Base-by-base conservation (phyloP, 164 flowering plant genomes). In the Umbellularia californica region DNA sequence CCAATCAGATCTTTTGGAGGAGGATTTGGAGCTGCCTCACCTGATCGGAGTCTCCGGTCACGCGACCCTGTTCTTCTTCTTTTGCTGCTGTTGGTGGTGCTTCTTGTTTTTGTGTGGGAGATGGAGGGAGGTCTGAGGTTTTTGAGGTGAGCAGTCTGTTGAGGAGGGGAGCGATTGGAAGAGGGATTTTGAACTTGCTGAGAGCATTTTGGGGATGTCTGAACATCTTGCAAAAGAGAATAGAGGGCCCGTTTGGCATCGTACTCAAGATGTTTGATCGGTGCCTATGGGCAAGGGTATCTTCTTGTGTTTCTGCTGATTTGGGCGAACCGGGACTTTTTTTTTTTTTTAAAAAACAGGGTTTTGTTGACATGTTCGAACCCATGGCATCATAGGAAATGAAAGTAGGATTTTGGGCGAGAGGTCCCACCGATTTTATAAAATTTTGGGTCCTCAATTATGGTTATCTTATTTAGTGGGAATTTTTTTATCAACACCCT, bases 1-100 rank as follows among this genome's bases (percentile, higher is more conserved):
- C 71, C 9, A 51, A n/a, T 1, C 71, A 47, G 30, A 52, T 20
- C 28, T 51, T 52, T 19, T 25, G 50, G 76, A 74, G 64, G 71
- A 67, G 19, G 15, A 28, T 27, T 9, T 28, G 71, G 66, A 74
- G 65, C 51, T 33, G 27, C 24, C 25, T 25, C 65, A 71, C 14
- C 11, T 51, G 3, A 64, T 64, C 67, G 67, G 24, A 60, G 9
- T 60, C 64, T 60, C 2, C 64, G 24, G 24, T 35, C 47, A 35
- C 10, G 0, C 0, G 60, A 55, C 60, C n/a, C 6, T 55, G 4
- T 19, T 55, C 60, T 19, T 55, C 5, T 17, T 55, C 60, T 55
- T 55, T n/a, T 55, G 11, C 60, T 35, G 47, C 47, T 35, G 1
- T 9, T 35, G 6, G 5, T 35, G 24, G 22, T 60, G 10, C 9